Evolutionary conservation across 345 rosid genomes (phyloP).

Genomic region (Euphorbia peplus): DNA sequence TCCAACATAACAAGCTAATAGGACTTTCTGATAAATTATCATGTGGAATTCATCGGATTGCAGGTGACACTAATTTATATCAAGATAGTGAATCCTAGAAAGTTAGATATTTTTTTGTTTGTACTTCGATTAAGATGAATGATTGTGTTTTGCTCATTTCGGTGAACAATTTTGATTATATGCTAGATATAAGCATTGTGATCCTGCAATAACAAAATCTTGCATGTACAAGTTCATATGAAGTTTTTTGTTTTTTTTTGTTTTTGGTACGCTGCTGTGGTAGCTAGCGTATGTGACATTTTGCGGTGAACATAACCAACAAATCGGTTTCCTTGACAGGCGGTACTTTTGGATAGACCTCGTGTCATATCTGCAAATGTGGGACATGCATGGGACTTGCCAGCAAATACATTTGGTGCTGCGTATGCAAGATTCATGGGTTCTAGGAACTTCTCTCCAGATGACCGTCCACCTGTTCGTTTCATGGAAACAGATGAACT

Average conservation of each 20-base stretch:
- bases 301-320: neutral
- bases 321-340: conserved; percentile 28
- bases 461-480: conserved; percentile 71
- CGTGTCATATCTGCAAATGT: conserved; percentile 62
- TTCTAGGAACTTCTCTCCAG: conserved; percentile 75
- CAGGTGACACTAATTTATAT: neutral
- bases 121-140: neutral
- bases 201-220: neutral
- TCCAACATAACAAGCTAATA: neutral
- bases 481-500: conserved; percentile 76
- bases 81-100: neutral
- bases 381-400: conserved; percentile 71
- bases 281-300: neutral
- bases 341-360: conserved; percentile 58
- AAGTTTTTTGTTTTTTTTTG: neutral
- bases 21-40: neutral
- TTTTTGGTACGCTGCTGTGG: neutral
- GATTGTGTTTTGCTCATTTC: neutral
- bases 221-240: no score
- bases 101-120: neutral
- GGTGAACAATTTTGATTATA: no score
- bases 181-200: neutral
- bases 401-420: conserved; percentile 70
- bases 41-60: neutral
- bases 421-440: conserved; percentile 85